Base-by-base conservation (phyloP, 768 basidiomycete species). In the Lactarius sp. region DNA sequence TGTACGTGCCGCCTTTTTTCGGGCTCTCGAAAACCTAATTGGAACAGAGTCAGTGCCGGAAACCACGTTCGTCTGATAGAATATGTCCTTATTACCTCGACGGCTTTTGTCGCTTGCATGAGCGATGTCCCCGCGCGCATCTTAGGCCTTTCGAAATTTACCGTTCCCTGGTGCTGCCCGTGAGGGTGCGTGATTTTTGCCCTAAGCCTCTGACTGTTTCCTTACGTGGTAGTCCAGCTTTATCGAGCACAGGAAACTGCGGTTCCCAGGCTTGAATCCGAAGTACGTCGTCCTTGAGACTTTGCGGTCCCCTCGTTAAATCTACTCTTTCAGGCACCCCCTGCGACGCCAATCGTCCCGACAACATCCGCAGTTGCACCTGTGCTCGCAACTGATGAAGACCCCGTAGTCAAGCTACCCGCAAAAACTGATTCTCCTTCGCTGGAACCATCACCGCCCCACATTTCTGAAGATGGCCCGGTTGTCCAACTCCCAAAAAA, bases 81-180 rank as follows among this genome's bases (percentile, higher is more conserved):
- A 60, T 64, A 22, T 64, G 63, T 16, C 1, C 8, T 5, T 2
- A 8, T n/a, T 64, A 42, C 22, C 37, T 56, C 34, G 13, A 20
- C 2, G 0, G 2, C 6, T 4, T 10, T 6, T 39, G 22, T 56
- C 4, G 7, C 22, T 12, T 0, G 1, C 8, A 5, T n/a, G 0
- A 0, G 9, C n/a, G 10, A 1, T 64, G 59, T 31, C 20, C 0
- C 37, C 53, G 33, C 18, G 18, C 53, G 1, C 63, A 64, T 31
- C 13, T 60, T 31, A 1, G 6, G 1, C 0, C 9, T 20, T 2
- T 0, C 7, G 18, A 36, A 0, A 39, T 64, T 31, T 60, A 60
- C 27, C 3, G 2, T 37, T 59, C 52, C 22, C 47, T 64, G n/a
- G 1, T 27, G 22, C 39, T 4, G 1, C 44, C n/a, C 41, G 10